A percentile compares a stretch with the other conserved stretches of the same genome.
These are phyloP conservation scores for Kickxella alabastrina DNA, from an alignment of 192 early-diverging fungal genomes.

Conservation along the genomic window DNA sequence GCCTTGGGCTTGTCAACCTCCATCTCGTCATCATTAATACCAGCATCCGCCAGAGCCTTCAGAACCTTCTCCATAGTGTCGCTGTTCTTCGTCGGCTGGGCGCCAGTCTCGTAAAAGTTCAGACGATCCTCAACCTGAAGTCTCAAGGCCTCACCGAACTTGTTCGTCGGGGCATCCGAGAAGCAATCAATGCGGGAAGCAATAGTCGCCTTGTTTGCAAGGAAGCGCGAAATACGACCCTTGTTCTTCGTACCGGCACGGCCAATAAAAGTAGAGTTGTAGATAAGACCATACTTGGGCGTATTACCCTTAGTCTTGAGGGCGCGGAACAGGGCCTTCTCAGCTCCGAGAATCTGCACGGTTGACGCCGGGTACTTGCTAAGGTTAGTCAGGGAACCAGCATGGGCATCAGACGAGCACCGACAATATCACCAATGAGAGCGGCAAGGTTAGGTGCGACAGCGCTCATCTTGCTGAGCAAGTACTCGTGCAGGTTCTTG, in stretches of 20 bases:
- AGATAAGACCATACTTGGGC: slow-evolving; percentile 97
- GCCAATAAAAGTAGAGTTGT: slow-evolving; percentile 94
- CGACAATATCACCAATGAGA: slow-evolving; percentile 93
- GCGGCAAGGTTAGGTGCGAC: slow-evolving; percentile 96
- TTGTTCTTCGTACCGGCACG: slow-evolving; percentile 97
- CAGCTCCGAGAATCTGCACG: slow-evolving; percentile 96
- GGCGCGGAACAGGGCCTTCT: slow-evolving; percentile 97
- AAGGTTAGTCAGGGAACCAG: slow-evolving; percentile 94
- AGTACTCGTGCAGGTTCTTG: slow-evolving; percentile 85
- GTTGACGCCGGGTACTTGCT: slow-evolving; percentile 97
- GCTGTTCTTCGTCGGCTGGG: slow-evolving; percentile 81
- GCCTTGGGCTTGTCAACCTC: slow-evolving; percentile 34
- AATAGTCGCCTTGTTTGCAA: slow-evolving; percentile 98
- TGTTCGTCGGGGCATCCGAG: slow-evolving; percentile 78
- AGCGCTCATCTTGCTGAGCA: slow-evolving; percentile 91
- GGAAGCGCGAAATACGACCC: slow-evolving; percentile 91
- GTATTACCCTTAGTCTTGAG: slow-evolving; percentile 96
- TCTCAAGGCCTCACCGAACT: slow-evolving; percentile 89
- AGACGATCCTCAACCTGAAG: slow-evolving; percentile 96
- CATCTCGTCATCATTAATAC: slow-evolving; percentile 37
- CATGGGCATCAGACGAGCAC: slow-evolving; percentile 96
- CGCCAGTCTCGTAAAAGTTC: slow-evolving; percentile 89
- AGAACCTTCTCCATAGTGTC: slow-evolving; percentile 90
- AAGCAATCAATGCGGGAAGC: slow-evolving; percentile 97
- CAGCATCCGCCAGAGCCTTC: slow-evolving; percentile 62